Evolutionary conservation across 139 green algal species (phyloP).

Genomic region (Nannochloris sp.): DNA sequence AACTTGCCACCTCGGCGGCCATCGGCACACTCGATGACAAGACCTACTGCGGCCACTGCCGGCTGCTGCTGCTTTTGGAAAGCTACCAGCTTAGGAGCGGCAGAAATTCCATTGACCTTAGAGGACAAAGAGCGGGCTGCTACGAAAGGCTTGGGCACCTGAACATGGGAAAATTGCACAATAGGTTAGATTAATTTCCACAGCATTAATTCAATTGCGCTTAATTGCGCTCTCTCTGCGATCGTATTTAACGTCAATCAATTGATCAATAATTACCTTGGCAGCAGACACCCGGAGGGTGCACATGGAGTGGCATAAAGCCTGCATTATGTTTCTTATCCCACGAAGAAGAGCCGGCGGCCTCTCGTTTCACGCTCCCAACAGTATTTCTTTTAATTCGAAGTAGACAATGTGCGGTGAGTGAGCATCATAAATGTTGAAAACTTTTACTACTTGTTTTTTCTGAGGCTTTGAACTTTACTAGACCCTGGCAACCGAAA

Average conservation of each 20-base stretch:
- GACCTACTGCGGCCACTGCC: background rate
- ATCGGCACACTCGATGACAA: slow-evolving; percentile 22
- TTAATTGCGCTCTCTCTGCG: background rate
- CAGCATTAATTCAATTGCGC: background rate
- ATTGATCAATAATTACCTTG: background rate
- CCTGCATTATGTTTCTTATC: background rate
- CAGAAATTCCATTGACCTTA: slow-evolving; percentile 36
- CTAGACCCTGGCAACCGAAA: background rate
- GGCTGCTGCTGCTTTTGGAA: slow-evolving; percentile 8
- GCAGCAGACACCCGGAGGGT: background rate
- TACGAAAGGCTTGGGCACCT: slow-evolving; percentile 11
- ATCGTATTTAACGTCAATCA: background rate
- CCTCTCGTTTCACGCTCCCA: no score
- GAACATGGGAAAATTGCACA: no score
- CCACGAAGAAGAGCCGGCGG: no score
- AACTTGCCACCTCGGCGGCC: slow-evolving; percentile 44
- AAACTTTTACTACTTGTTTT: background rate
- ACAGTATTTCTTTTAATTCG: background rate
- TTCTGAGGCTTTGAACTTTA: no score
- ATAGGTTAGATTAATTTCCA: background rate
- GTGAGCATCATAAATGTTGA: background rate
- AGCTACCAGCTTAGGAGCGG: slow-evolving; percentile 15
- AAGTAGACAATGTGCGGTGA: background rate
- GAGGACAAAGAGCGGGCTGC: slow-evolving; percentile 21
- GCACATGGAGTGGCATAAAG: background rate